Percentiles rank a stretch among this genome's conserved stretches.
phyloP scores from a whole-genome alignment of 257 asterid genomes.

The Fraxinus quadrangulata region DNA sequence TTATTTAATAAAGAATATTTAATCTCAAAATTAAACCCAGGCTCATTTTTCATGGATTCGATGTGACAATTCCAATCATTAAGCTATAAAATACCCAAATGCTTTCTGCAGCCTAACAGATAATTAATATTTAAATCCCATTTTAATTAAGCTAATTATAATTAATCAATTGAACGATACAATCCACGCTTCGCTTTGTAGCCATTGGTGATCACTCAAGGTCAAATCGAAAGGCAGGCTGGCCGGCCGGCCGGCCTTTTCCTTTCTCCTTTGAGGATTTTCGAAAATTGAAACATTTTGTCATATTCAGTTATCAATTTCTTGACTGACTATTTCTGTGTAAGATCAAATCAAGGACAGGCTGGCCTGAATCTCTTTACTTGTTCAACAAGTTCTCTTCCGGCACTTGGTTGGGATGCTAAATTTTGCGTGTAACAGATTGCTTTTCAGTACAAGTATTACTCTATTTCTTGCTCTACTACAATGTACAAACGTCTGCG shows the following conservation, averaged over 20 bases:
- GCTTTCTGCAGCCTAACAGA: background rate
- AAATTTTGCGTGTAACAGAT: conserved; percentile 3
- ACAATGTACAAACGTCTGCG: background rate
- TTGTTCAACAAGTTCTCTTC: conserved; percentile 26
- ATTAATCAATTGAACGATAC: conserved; percentile 12
- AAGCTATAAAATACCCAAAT: background rate
- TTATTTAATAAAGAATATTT: background rate
- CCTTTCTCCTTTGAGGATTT: background rate
- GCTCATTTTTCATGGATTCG: conserved; percentile 4
- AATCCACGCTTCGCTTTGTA: conserved; percentile 21
- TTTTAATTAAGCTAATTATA: conserved; percentile 15
- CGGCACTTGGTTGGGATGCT: conserved; percentile 16
- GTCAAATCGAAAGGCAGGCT: conserved; percentile 38
- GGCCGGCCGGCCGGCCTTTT: conserved; percentile 29
- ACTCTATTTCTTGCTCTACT: background rate
- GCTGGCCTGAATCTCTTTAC: conserved; percentile 21
- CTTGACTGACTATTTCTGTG: background rate
- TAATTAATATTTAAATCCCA: conserved; percentile 13
- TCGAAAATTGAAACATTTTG: background rate
- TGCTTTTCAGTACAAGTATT: background rate
- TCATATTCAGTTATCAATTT: conserved; percentile 16
- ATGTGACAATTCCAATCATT: conserved; percentile 29
- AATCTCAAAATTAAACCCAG: background rate
- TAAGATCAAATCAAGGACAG: conserved; percentile 7
- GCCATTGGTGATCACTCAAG: conserved; percentile 11